These are phyloP conservation scores for Hebeloma cylindrosporum DNA, from an alignment of 768 basidiomycete species.

Conservation along the genomic window DNA sequence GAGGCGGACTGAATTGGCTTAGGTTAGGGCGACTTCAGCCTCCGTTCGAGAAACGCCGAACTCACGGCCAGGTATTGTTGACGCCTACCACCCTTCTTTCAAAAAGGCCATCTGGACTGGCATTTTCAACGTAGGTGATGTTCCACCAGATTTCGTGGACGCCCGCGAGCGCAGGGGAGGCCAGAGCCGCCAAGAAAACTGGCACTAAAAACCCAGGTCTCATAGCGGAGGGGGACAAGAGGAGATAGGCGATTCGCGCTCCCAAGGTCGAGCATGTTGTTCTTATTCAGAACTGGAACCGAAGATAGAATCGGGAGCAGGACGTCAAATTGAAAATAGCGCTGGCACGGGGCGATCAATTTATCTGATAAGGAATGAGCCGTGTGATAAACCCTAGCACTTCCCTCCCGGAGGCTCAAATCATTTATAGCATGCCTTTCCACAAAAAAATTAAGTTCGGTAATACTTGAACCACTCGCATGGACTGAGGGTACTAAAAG, in stretches of 20 bases:
- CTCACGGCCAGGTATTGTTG: slow-evolving; percentile 93
- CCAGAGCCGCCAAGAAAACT: slow-evolving; percentile 30
- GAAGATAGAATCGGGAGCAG: slow-evolving; percentile 16
- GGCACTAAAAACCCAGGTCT: slow-evolving; percentile 3
- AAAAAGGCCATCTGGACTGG: slow-evolving; percentile 82
- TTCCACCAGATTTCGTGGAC: slow-evolving; percentile 87
- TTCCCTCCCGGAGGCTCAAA: not conserved
- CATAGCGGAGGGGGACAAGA: not conserved
- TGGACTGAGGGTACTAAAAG: too few relatives aligned
- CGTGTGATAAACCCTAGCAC: not conserved
- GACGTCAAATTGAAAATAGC: slow-evolving; percentile 13
- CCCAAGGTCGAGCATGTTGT: not conserved
- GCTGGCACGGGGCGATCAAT: slow-evolving; percentile 7
- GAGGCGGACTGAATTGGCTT: slow-evolving; percentile 62
- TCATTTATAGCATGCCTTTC: not conserved
- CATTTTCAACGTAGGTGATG: slow-evolving; percentile 77
- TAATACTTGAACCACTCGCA: too few relatives aligned
- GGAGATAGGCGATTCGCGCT: too few relatives aligned
- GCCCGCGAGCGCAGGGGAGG: slow-evolving; percentile 53
- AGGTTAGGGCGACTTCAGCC: not conserved
- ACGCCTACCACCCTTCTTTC: slow-evolving; percentile 81
- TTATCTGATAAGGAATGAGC: slow-evolving; percentile 24
- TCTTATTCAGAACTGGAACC: slow-evolving; percentile 1
- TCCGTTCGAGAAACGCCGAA: slow-evolving; percentile 11
- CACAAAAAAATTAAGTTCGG: not conserved